These are phyloP conservation scores for Yarrowia hollandica DNA, from an alignment of 805 yeast genomes.

Conservation along the genomic window DNA sequence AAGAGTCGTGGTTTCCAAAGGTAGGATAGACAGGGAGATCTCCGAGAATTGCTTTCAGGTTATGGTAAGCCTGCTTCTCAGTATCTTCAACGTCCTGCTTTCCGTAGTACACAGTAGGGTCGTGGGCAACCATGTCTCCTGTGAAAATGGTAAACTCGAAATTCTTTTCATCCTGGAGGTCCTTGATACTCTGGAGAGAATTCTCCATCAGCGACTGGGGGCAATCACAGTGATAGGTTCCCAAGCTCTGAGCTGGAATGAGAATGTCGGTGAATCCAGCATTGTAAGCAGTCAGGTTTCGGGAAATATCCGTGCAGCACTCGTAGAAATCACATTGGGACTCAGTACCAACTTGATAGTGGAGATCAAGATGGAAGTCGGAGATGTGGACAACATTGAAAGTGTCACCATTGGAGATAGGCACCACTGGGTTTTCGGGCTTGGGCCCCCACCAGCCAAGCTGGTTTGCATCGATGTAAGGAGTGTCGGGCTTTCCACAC, in stretches of 20 bases:
- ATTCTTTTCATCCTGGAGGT: conserved; percentile 42
- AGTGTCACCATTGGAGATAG: conserved; percentile 39
- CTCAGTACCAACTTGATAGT: conserved; percentile 49
- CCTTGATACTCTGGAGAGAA: conserved; percentile 50
- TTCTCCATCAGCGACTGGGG: conserved; percentile 65
- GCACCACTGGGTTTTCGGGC: conserved; percentile 38
- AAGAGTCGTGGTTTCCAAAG: conserved; percentile 71
- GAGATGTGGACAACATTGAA: conserved; percentile 66
- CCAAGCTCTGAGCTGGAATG: conserved; percentile 60
- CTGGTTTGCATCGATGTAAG: conserved; percentile 47
- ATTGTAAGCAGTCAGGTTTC: conserved; percentile 16
- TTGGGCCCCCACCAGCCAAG: conserved; percentile 47
- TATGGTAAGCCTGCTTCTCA: conserved; percentile 52
- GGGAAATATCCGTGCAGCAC: conserved; percentile 53
- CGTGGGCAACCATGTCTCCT: conserved; percentile 74
- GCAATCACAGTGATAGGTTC: conserved; percentile 65
- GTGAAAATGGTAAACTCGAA: conserved; percentile 68
- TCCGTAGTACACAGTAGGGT: conserved; percentile 47
- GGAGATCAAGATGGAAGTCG: conserved; percentile 63
- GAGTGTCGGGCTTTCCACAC: conserved; percentile 52
- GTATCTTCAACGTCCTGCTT: conserved; percentile 52
- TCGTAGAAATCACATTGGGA: conserved; percentile 50
- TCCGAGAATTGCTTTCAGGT: conserved; percentile 53
- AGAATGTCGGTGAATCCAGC: conserved; percentile 34
- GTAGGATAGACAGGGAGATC: conserved; percentile 60